Conservation (phyloP, 352 stramenopile species). For the Phytophthora cactorum region DNA sequence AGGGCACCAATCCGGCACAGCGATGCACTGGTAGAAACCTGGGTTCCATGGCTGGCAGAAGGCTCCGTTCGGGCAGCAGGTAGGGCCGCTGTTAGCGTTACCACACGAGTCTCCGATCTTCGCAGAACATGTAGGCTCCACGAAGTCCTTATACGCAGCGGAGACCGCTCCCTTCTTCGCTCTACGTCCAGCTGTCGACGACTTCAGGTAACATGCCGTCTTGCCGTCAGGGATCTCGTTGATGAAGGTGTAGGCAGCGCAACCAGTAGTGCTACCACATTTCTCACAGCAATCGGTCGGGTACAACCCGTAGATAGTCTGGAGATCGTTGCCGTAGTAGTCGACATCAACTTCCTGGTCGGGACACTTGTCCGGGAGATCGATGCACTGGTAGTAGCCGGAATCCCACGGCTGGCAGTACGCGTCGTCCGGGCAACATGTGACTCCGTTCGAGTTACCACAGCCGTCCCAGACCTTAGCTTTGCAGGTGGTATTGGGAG, state of each 20-base stretch:
- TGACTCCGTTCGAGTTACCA: conserved; percentile 39
- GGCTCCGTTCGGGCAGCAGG: conserved; percentile 47
- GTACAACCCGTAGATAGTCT: conserved; percentile 47
- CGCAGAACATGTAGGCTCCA: conserved; percentile 32
- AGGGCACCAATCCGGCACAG: conserved; percentile 46
- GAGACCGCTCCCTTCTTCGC: conserved; percentile 55
- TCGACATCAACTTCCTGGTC: conserved; percentile 55
- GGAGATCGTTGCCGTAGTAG: conserved; percentile 56
- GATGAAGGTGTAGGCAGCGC: conserved; percentile 64
- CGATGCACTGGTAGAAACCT: conserved; percentile 64
- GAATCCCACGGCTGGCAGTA: conserved; percentile 73
- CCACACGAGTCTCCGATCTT: conserved; percentile 44
- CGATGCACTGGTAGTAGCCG: conserved; percentile 65
- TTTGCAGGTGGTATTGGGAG: conserved; percentile 26
- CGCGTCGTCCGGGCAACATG: conserved; percentile 46
- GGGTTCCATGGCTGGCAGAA: conserved; percentile 73
- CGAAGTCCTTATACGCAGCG: conserved; percentile 30
- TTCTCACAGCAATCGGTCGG: conserved; percentile 49
- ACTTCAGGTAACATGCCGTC: conserved; percentile 64
- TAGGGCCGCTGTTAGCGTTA: conserved; percentile 33
- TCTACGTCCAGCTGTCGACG: conserved; percentile 19
- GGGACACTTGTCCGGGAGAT: conserved; percentile 39
- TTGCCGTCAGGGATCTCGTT: conserved; percentile 61
- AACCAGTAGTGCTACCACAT: conserved; percentile 50
- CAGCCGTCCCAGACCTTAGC: conserved; percentile 38